These are phyloP conservation scores for Elongisporangium prolatum DNA, from an alignment of 352 stramenopile genomes.

Conservation along the genomic window DNA sequence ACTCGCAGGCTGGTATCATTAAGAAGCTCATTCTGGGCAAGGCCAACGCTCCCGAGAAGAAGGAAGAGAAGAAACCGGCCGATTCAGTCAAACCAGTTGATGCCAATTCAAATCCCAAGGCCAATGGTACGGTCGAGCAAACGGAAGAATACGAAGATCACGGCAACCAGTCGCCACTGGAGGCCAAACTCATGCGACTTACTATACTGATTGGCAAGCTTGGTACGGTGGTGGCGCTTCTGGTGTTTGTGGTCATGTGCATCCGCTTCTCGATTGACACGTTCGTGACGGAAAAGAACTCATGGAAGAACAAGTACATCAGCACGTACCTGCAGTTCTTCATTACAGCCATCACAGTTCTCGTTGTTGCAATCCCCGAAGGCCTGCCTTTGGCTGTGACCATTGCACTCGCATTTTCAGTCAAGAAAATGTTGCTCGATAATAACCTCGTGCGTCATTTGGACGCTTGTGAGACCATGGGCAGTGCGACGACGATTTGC, in stretches of 20 bases:
- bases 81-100: neutral
- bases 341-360: constrained; percentile 83
- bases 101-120: constrained; percentile 13
- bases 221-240: constrained; percentile 57
- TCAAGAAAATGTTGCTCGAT: constrained; percentile 90
- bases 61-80: neutral
- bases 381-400: constrained; percentile 96
- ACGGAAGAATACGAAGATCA: constrained; percentile 61
- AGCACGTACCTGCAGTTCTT: constrained; percentile 80
- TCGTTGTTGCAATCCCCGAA: constrained; percentile 97
- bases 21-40: constrained; percentile 82
- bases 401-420: constrained; percentile 95
- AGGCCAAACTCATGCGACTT: constrained; percentile 82
- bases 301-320: constrained; percentile 49
- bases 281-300: constrained; percentile 34
- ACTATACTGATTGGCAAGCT: constrained; percentile 84
- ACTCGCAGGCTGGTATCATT: constrained; percentile 93
- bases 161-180: constrained; percentile 66
- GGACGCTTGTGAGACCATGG: constrained; percentile 91
- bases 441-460: constrained; percentile 89
- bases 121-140: constrained; percentile 80
- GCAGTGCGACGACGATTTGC: constrained; percentile 94
- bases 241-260: constrained; percentile 79
- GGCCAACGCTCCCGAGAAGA: constrained; percentile 59
- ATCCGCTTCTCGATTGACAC: constrained; percentile 64